Evolutionary conservation across 2,329 filamentous ascomycete genomes (phyloP), one percentile per base, ranked within the genome.

Genomic region (Fusarium sp.): DNA sequence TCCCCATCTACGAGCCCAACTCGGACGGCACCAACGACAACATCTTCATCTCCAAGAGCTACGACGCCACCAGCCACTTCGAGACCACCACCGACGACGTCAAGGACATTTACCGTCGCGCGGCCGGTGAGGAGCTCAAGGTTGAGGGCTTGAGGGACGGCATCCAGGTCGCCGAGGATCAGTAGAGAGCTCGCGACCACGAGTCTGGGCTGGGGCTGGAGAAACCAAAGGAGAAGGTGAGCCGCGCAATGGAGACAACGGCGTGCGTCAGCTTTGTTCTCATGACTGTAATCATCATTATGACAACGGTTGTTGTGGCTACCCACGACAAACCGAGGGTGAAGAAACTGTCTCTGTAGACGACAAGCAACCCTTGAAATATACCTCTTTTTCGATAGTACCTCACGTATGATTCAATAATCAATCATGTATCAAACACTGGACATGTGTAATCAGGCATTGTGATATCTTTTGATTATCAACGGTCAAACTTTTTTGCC

Each of bases 31-130:
- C 87, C 77, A 93, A 92, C 78, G 95, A 98, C 87, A 95, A 95
- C 85, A 93, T 99, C 84, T 99, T 95, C 87, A 95, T 99, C 82
- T 98, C 95, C 80, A 98, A 97, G 91, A 98, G 95, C 87, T 99
- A 99, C 85, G 97, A 99, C 81, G 95, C 97, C 63, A 97, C 94
- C 74, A 97, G 94, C 83, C 97, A 99, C 88, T 99, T 99, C 81
- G 97, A 99, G 90, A 98, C 95, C 38, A 89, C 87, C 56, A 90
- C 89, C 86, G 97, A 98, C 83, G 96, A 99, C 84, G 95, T 99
- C 81, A 93, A 92, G 86, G 94, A 98, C 82, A 94, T 99, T 79
- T 99, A 98, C 87, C 89, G 87, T 78, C 92, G 97, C 79, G 93
- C 92, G 77, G 91, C 93, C 71, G 95, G 95, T 65, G 91, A 97